Evolutionary conservation across 2,329 filamentous ascomycete species (phyloP).

Genomic region (Macrophomina phaseolina): DNA sequence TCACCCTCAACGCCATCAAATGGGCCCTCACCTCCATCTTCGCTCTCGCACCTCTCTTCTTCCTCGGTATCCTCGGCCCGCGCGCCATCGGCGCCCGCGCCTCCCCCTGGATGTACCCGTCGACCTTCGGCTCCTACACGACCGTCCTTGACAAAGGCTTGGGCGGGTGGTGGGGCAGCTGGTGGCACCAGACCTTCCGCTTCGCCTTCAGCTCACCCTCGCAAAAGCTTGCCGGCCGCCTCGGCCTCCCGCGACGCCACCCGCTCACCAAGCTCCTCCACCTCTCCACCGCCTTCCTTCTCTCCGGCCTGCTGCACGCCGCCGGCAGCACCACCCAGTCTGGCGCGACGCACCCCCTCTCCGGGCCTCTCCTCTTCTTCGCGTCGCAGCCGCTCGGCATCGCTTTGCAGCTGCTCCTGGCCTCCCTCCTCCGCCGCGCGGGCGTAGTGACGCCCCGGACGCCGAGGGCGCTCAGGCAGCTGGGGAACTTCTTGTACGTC

Average conservation of each 20-base stretch:
- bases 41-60: constrained; percentile 65
- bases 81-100: constrained; percentile 64
- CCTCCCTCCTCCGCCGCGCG: constrained; percentile 40
- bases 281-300: constrained; percentile 64
- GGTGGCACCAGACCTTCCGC: constrained; percentile 93
- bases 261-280: constrained; percentile 47
- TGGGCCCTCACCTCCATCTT: constrained; percentile 67
- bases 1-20: constrained; percentile 64
- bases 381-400: constrained; percentile 71
- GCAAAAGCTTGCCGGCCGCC: constrained; percentile 49
- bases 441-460: constrained; percentile 41
- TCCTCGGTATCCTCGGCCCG: constrained; percentile 63
- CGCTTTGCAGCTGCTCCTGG: constrained; percentile 59
- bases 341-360: constrained; percentile 62
- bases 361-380: constrained; percentile 71
- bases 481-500: constrained; percentile 67
- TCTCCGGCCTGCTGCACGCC: constrained; percentile 73
- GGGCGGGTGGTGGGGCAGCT: constrained; percentile 80
- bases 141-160: constrained; percentile 72
- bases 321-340: constrained; percentile 71
- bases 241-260: constrained; percentile 41
- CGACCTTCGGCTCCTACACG: constrained; percentile 59
- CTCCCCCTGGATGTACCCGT: constrained; percentile 66
- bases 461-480: constrained; percentile 56
- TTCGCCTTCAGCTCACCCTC: constrained; percentile 70